Conservation (phyloP, 1,139 yeast genomes). For the Kluyveromyces sp. region DNA sequence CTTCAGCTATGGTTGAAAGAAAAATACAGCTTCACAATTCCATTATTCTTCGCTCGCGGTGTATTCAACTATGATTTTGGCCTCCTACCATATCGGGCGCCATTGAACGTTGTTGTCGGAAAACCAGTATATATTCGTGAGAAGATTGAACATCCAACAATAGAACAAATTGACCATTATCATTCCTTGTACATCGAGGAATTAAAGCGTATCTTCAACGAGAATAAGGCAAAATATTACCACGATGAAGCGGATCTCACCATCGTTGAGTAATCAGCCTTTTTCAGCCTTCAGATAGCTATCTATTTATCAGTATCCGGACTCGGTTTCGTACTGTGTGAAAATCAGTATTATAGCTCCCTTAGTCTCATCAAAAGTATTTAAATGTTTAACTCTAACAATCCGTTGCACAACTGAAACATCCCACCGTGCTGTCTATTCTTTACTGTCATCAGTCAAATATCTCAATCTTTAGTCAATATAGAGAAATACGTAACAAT, state of each 20-base stretch:
- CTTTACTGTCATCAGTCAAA: too few relatives aligned
- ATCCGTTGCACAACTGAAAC: too few relatives aligned
- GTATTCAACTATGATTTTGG: slow-evolving; percentile 91
- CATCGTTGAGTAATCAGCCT: slow-evolving; percentile 37
- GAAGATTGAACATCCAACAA: slow-evolving; percentile 38
- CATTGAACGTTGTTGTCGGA: slow-evolving; percentile 77
- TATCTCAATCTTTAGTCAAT: neutral
- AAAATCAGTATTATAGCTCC: neutral
- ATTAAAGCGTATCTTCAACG: slow-evolving; percentile 58
- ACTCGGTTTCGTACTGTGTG: neutral
- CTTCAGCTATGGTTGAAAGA: slow-evolving; percentile 69
- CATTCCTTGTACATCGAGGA: slow-evolving; percentile 69
- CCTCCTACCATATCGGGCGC: slow-evolving; percentile 74
- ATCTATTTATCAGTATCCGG: too few relatives aligned
- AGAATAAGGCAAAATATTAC: slow-evolving; percentile 56
- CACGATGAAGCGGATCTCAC: slow-evolving; percentile 41
- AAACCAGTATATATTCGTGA: slow-evolving; percentile 66
- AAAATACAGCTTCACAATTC: slow-evolving; percentile 74
- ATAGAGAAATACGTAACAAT: neutral
- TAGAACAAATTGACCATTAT: slow-evolving; percentile 55
- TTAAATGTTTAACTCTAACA: too few relatives aligned
- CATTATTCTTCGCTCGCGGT: slow-evolving; percentile 89
- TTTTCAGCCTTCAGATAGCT: too few relatives aligned
- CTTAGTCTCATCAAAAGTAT: neutral
- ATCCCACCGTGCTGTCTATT: too few relatives aligned